A percentile compares a stretch with the other conserved stretches of the same genome.
phyloP scores from a whole-genome alignment of 495 filamentous ascomycete species.

The Penicillium roqueforti region DNA sequence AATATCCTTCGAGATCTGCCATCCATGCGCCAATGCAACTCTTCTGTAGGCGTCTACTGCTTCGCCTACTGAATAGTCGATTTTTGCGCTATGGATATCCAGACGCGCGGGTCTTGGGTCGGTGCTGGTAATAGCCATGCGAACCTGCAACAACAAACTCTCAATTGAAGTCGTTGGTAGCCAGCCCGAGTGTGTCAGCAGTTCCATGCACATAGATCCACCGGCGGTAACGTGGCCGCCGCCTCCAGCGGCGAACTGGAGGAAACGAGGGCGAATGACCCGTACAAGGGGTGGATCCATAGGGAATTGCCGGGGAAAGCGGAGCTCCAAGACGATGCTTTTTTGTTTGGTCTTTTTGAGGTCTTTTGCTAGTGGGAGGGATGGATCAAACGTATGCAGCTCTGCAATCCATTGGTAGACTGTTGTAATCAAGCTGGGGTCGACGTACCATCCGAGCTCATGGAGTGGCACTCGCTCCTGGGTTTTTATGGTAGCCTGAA shows the following conservation, averaged over 20 bases:
- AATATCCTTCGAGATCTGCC: conserved; percentile 33
- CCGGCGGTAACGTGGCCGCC: conserved; percentile 88
- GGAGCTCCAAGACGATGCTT: conserved; percentile 75
- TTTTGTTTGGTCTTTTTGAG: conserved; percentile 58
- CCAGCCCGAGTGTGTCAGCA: conserved; percentile 85
- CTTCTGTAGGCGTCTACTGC: conserved; percentile 70
- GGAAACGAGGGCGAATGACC: conserved; percentile 76
- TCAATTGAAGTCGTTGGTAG: conserved; percentile 68
- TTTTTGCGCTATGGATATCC: neutral
- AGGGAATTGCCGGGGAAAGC: conserved; percentile 71
- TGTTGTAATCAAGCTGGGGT: conserved; percentile 56
- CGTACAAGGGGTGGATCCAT: conserved; percentile 81
- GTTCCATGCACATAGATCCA: conserved; percentile 88
- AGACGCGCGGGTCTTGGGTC: conserved; percentile 75
- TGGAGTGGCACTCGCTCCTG: conserved; percentile 60
- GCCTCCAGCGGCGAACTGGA: conserved; percentile 64
- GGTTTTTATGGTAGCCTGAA: conserved; percentile 56
- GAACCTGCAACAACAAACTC: conserved; percentile 76
- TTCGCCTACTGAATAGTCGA: conserved; percentile 64
- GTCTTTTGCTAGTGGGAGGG: conserved; percentile 68
- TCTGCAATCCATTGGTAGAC: conserved; percentile 94
- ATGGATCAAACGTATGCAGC: conserved; percentile 72
- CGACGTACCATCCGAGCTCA: conserved; percentile 83
- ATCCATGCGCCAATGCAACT: conserved; percentile 63
- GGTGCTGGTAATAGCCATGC: conserved; percentile 64